A percentile compares a stretch with the other conserved stretches of the same genome.
Conservation (phyloP, 257 asterid genomes). For the Paulownia fortunei region DNA sequence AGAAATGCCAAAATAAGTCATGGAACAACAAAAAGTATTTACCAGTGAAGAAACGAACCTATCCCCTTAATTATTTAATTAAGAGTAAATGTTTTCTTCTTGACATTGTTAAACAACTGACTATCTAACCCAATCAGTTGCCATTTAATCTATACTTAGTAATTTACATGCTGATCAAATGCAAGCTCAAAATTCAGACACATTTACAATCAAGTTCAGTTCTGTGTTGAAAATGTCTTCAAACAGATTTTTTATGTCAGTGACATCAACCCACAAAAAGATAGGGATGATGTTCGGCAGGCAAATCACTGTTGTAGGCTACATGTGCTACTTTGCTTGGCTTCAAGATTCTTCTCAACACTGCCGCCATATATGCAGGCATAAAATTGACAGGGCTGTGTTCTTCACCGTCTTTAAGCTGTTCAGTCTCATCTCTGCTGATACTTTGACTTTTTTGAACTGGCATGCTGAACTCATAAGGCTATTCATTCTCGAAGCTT, state of each 20-base stretch:
- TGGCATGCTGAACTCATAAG: background rate
- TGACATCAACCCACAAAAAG: background rate
- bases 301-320: background rate
- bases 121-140: background rate
- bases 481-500: conserved; percentile 58
- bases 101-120: background rate
- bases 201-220: conserved; percentile 29
- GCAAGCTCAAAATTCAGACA: conserved; percentile 8
- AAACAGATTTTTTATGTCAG: background rate
- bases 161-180: conserved; percentile 5
- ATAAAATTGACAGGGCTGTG: background rate
- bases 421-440: background rate
- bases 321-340: background rate
- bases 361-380: background rate
- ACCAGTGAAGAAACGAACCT: background rate
- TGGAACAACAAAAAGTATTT: no score
- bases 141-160: background rate
- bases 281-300: background rate
- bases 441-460: background rate
- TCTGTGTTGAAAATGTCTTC: background rate
- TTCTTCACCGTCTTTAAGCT: background rate
- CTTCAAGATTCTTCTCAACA: background rate
- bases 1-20: no score
- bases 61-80: background rate
- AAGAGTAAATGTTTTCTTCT: background rate